These are phyloP conservation scores for Coniferiporia sulphurascens DNA, from an alignment of 1,284 basidiomycete genomes.

Conservation along the genomic window DNA sequence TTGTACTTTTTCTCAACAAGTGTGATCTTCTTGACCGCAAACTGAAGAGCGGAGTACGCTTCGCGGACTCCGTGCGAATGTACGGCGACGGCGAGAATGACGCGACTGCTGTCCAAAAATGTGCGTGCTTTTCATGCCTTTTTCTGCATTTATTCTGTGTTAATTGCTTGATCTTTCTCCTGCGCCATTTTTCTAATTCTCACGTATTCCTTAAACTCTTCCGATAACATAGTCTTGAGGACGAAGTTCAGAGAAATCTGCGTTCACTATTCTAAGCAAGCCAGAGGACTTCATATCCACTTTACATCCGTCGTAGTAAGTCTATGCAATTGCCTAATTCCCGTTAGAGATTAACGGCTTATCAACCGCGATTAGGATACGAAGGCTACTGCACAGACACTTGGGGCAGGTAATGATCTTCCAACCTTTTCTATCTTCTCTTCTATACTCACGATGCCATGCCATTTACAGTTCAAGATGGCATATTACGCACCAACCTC, in stretches of 20 bases:
- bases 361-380: conserved; percentile 32
- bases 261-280: conserved; percentile 42
- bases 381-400: conserved; percentile 35
- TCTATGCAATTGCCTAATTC: conserved; percentile 16
- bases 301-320: conserved; percentile 57
- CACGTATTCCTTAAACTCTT: background rate
- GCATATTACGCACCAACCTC: conserved; percentile 34
- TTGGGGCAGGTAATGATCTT: conserved; percentile 31
- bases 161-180: background rate
- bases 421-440: conserved; percentile 3
- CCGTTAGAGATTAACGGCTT: background rate
- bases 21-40: conserved; percentile 47
- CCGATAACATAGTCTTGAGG: conserved; percentile 47
- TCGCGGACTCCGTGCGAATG: conserved; percentile 40
- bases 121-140: conserved; percentile 35
- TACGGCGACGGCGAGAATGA: conserved; percentile 61
- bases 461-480: conserved; percentile 44
- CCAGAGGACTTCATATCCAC: conserved; percentile 50
- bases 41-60: conserved; percentile 28
- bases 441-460: conserved; percentile 5
- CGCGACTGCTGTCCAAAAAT: conserved; percentile 49
- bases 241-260: conserved; percentile 57
- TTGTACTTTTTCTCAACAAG: conserved; percentile 67
- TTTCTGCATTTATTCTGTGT: background rate
- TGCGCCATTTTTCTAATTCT: background rate